phyloP scores from a whole-genome alignment of 371 early-diverging fungal species.

The Zychaea mexicana region DNA sequence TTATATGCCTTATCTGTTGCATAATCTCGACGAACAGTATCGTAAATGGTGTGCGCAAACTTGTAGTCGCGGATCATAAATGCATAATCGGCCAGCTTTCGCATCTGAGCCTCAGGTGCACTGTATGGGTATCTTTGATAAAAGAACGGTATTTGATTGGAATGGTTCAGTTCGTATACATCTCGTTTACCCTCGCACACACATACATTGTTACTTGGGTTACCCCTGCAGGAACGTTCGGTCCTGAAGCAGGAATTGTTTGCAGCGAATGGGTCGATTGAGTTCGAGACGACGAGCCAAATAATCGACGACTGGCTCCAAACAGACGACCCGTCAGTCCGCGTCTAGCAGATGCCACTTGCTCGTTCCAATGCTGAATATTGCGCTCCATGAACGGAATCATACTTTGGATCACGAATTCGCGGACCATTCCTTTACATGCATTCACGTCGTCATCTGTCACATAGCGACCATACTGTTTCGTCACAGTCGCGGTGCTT shows the following conservation, averaged over 20 bases:
- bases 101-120: slow-evolving; percentile 89
- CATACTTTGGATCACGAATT: slow-evolving; percentile 74
- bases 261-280: slow-evolving; percentile 43
- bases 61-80: slow-evolving; percentile 95
- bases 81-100: slow-evolving; percentile 92
- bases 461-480: slow-evolving; percentile 58
- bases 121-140: slow-evolving; percentile 65
- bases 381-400: slow-evolving; percentile 91
- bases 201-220: slow-evolving; percentile 39
- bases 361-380: slow-evolving; percentile 89
- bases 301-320: slow-evolving; percentile 80
- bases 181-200: not conserved
- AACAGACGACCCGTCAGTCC: slow-evolving; percentile 91
- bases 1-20: slow-evolving; percentile 81
- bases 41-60: slow-evolving; percentile 88
- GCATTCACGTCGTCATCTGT: slow-evolving; percentile 56
- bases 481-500: slow-evolving; percentile 6
- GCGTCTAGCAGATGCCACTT: slow-evolving; percentile 85
- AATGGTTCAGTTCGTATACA: not conserved
- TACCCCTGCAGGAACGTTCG: slow-evolving; percentile 38
- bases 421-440: slow-evolving; percentile 56
- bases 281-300: slow-evolving; percentile 58
- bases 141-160: not conserved
- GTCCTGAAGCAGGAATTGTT: slow-evolving; percentile 34
- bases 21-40: slow-evolving; percentile 89